Conservation (phyloP, 2,329 filamentous ascomycete species). For the Ophiostoma sp. region DNA sequence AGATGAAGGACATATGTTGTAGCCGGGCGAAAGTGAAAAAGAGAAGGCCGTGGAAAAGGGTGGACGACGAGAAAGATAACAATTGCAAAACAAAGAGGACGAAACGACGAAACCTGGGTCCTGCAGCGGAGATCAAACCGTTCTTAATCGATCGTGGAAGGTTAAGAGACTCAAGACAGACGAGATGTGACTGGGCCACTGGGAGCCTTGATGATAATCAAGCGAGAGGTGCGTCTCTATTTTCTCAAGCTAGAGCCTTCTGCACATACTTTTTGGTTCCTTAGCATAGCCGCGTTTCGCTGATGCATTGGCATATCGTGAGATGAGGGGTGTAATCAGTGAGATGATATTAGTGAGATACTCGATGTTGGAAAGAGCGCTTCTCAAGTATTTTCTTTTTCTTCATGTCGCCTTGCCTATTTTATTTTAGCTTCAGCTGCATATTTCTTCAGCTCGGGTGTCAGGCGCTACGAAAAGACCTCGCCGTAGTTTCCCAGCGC, state of each 20-base stretch:
- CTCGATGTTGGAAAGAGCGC: neutral
- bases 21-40: neutral
- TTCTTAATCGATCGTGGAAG: no score
- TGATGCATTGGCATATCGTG: neutral
- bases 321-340: neutral
- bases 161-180: neutral
- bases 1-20: neutral
- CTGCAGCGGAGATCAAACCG: conserved; percentile 6
- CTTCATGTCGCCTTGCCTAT: neutral
- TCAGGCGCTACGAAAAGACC: neutral
- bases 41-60: neutral
- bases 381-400: neutral
- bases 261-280: neutral
- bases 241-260: neutral
- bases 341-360: neutral
- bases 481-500: neutral
- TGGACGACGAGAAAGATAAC: neutral
- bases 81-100: neutral
- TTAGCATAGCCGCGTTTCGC: conserved; percentile 3
- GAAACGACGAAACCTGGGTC: neutral
- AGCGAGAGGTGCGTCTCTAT: neutral
- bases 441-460: neutral
- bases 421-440: neutral
- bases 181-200: neutral
- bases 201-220: neutral